Evolutionary conservation across 2,329 filamentous ascomycete species (phyloP), one percentile per base, ranked within the genome.

Genomic region (Arthrobotrys megalospora): DNA sequence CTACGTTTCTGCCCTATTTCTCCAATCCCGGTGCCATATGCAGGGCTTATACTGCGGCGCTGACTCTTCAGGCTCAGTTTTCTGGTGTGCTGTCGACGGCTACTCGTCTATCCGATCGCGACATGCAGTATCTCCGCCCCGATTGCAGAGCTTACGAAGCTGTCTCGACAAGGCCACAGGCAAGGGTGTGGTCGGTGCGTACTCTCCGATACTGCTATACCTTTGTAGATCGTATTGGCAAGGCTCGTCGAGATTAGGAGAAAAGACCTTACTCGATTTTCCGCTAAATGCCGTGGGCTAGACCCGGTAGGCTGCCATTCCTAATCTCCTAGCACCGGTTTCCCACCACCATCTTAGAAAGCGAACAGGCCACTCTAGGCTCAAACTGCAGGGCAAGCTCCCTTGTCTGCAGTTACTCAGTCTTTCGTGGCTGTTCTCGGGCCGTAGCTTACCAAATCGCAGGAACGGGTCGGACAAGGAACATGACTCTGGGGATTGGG

Each of bases 231-330:
- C 48, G 48, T 24, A 38, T 55, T 28, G 19, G 36, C 48, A 50
- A 72, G 68, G 68, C 68, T 50, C 36, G 34, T 58, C 28, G 71
- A 76, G 64, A 76, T 76, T 60, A 48, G 62, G 10, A 45, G 63
- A 55, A 38, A 58, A 41, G 24, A 55, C 72, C 58, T 65, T 69
- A 55, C 71, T 48, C 34, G 10, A 64, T 41, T 21, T 76, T 11
- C 72, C 72, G 72, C 72, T 66, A 58, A 70, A 69, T 69, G 72
- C 72, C 72, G 72, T 76, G 72, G 72, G 55, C 72, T 48, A 76
- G 72, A 70, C 55, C 65, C 36, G n/a, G 53, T 36, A 76, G 72
- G 72, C 72, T 76, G 55, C 72, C 72, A 75, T 58, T 75, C 36
- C 45, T 47, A 76, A 64, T 69, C 55, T 76, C 45, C 64, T 75